These are phyloP conservation scores for Vigna angularis DNA, from an alignment of 306 rosid genomes.

Conservation along the genomic window DNA sequence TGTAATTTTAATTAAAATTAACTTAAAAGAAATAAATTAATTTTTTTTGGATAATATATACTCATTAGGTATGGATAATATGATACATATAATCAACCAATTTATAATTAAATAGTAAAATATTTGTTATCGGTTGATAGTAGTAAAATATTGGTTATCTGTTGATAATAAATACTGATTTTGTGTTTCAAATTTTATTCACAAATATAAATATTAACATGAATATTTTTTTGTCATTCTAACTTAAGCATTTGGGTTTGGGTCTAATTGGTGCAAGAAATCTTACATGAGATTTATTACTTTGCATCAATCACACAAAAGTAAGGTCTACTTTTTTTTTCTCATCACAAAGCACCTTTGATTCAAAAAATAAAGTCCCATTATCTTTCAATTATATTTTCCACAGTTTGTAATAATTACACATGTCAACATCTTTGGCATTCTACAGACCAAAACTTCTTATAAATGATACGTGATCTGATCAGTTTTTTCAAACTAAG, in stretches of 20 bases:
- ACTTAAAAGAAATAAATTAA: too few species aligned
- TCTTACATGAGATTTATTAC: slow-evolving; percentile 6
- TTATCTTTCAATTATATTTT: neutral
- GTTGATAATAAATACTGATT: too few species aligned
- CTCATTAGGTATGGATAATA: too few species aligned
- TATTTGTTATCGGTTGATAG: too few species aligned
- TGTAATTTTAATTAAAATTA: too few species aligned
- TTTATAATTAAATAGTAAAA: too few species aligned
- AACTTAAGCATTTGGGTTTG: neutral
- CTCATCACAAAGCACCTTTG: neutral
- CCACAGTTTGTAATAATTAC: neutral
- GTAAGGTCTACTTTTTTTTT: neutral
- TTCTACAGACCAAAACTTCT: neutral
- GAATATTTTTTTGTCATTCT: too few species aligned
- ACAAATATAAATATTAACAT: too few species aligned
- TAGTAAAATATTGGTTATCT: too few species aligned
- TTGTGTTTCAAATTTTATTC: too few species aligned
- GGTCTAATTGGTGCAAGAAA: neutral
- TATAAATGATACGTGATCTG: slow-evolving; percentile 16
- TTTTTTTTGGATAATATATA: too few species aligned
- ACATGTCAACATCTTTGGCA: slow-evolving; percentile 31
- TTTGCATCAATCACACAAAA: neutral
- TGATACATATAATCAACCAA: too few species aligned
- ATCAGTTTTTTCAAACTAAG: slow-evolving; percentile 12
- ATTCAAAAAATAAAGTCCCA: neutral